These are phyloP conservation scores for Aphanomyces euteiches DNA, from an alignment of 352 stramenopile genomes.

Conservation along the genomic window DNA sequence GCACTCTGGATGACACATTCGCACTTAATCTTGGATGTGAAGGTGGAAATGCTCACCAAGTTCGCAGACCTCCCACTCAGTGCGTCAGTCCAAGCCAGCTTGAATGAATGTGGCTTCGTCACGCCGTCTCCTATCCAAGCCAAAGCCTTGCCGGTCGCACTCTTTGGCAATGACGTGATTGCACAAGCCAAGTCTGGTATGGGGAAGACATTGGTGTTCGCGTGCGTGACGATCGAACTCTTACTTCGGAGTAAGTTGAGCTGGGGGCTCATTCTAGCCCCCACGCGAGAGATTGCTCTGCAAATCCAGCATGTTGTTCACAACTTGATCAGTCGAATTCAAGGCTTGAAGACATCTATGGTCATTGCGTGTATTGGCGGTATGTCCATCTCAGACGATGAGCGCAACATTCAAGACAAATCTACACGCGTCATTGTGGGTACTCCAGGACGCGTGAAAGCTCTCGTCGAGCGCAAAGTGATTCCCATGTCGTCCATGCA, in stretches of 20 bases:
- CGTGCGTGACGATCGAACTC: constrained; percentile 57
- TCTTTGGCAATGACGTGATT: constrained; percentile 78
- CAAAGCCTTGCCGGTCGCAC: constrained; percentile 57
- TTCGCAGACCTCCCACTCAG: constrained; percentile 66
- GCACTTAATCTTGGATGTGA: background rate
- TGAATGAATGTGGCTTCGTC: constrained; percentile 53
- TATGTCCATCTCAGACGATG: constrained; percentile 53
- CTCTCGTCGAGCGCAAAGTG: constrained; percentile 56
- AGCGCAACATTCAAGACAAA: constrained; percentile 31
- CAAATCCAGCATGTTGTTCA: constrained; percentile 69
- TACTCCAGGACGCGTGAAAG: constrained; percentile 65
- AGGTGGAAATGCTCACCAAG: background rate
- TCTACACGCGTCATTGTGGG: constrained; percentile 50
- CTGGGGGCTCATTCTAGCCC: constrained; percentile 57
- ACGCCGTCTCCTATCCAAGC: constrained; percentile 67
- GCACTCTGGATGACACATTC: background rate
- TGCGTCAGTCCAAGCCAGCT: constrained; percentile 44
- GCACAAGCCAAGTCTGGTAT: constrained; percentile 80
- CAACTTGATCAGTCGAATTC: constrained; percentile 44
- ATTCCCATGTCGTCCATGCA: constrained; percentile 49
- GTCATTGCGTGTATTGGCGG: constrained; percentile 61
- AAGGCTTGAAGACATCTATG: constrained; percentile 33
- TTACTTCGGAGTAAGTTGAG: constrained; percentile 37
- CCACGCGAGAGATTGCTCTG: constrained; percentile 69
- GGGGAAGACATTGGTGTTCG: constrained; percentile 79